Conservation (phyloP, 805 yeast genomes). For the Wickerhamomyces alni region DNA sequence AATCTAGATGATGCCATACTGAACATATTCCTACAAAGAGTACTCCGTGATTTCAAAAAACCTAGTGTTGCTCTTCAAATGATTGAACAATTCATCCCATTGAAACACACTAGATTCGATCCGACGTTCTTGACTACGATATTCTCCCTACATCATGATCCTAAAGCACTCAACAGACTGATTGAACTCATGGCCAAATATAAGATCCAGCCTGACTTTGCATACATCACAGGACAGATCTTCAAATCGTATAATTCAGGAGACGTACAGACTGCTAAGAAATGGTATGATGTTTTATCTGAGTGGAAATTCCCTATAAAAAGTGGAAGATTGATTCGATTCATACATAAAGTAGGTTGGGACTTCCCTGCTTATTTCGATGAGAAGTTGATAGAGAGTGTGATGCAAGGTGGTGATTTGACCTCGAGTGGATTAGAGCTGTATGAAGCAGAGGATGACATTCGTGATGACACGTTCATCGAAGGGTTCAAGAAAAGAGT, state of each 20-base stretch:
- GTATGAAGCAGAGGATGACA: slow-evolving; percentile 6
- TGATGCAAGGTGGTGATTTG: neutral
- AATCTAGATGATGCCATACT: slow-evolving; percentile 14
- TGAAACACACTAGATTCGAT: slow-evolving; percentile 4
- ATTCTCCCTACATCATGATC: slow-evolving; percentile 2
- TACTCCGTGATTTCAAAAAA: slow-evolving; percentile 4
- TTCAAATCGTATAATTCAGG: slow-evolving; percentile 4
- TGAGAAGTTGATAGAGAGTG: slow-evolving; percentile 2
- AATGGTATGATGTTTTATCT: slow-evolving; percentile 8
- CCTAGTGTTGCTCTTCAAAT: slow-evolving; percentile 13
- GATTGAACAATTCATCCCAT: slow-evolving; percentile 9
- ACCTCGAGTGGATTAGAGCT: slow-evolving; percentile 2
- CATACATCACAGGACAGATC: slow-evolving; percentile 4
- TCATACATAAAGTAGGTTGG: slow-evolving; percentile 9
- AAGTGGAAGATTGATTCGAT: slow-evolving; percentile 7
- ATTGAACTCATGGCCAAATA: slow-evolving; percentile 2
- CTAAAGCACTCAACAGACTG: slow-evolving; percentile 1
- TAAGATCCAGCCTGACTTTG: slow-evolving; percentile 4
- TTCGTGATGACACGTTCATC: slow-evolving; percentile 6
- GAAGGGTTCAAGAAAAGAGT: slow-evolving; percentile 2
- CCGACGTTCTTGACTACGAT: slow-evolving; percentile 2
- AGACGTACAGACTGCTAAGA: slow-evolving; percentile 3
- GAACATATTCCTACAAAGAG: slow-evolving; percentile 11
- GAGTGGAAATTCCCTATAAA: slow-evolving; percentile 1
- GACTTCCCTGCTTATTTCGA: slow-evolving; percentile 11